These are phyloP conservation scores for Arctium minus DNA, from an alignment of 129 eudicot genomes.

Conservation along the genomic window DNA sequence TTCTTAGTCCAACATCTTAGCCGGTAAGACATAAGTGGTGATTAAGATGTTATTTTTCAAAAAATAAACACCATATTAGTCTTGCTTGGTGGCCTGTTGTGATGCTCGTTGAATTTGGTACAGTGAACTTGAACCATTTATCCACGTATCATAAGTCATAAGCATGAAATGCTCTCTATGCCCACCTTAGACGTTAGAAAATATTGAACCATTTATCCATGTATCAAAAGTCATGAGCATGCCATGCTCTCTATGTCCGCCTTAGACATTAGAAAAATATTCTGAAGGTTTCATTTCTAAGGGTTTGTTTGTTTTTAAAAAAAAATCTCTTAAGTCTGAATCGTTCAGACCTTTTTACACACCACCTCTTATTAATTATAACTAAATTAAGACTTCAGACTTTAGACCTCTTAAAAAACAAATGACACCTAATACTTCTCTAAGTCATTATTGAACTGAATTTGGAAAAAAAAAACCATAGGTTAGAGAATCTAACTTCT, in stretches of 20 bases:
- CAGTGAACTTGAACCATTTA: slow-evolving; percentile 2
- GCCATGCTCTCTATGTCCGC: neutral
- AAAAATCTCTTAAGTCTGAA: no score
- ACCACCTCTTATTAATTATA: no score
- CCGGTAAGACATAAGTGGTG: no score
- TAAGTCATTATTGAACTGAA: neutral
- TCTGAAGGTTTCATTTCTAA: neutral
- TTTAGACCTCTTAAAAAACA: no score
- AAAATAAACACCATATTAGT: neutral
- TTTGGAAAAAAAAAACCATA: neutral
- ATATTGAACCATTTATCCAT: neutral
- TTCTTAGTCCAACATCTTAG: no score
- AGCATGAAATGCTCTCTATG: neutral
- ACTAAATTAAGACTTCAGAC: no score
- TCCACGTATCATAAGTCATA: neutral
- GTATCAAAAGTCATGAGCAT: neutral
- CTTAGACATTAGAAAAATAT: slow-evolving; percentile 7
- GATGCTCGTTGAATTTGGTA: neutral
- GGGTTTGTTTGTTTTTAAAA: no score
- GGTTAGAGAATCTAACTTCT: neutral
- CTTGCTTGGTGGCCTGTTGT: slow-evolving; percentile 1
- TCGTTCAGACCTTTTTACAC: no score
- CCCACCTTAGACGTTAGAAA: neutral
- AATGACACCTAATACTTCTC: neutral
- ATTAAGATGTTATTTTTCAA: no score